A percentile compares a stretch with the other conserved stretches of the same genome.
Conservation (phyloP, 2,329 filamentous ascomycete genomes). For the Microsporum ferrugineum region DNA sequence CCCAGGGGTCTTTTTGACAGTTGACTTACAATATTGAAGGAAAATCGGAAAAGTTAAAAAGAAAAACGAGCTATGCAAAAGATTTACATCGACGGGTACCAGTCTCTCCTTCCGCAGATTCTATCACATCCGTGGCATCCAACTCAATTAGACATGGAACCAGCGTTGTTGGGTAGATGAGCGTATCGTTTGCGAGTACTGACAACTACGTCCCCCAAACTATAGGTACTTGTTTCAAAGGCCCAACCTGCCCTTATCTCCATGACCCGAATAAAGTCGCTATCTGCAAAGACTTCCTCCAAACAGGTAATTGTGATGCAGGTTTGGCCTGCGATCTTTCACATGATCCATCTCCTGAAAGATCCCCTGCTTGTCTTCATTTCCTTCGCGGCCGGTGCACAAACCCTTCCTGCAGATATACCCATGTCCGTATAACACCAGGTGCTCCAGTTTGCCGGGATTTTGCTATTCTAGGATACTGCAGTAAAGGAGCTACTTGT, state of each 20-base stretch:
- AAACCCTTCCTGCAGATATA: slow-evolving; percentile 74
- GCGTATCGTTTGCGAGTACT: slow-evolving; percentile 16
- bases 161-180: slow-evolving; percentile 6
- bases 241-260: slow-evolving; percentile 63
- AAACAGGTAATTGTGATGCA: slow-evolving; percentile 63
- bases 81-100: slow-evolving; percentile 46
- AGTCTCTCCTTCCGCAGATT: slow-evolving; percentile 23
- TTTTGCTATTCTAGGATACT: slow-evolving; percentile 82
- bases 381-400: slow-evolving; percentile 83
- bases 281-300: slow-evolving; percentile 77
- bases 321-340: slow-evolving; percentile 81
- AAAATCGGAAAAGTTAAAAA: slow-evolving; percentile 49
- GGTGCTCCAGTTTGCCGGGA: slow-evolving; percentile 67
- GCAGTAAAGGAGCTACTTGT: slow-evolving; percentile 68
- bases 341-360: slow-evolving; percentile 71
- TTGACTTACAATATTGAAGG: slow-evolving; percentile 18
- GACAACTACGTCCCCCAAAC: slow-evolving; percentile 23
- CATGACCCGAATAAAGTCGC: slow-evolving; percentile 83
- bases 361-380: slow-evolving; percentile 79
- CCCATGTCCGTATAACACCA: slow-evolving; percentile 68
- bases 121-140: slow-evolving; percentile 10
- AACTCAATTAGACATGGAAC: slow-evolving; percentile 1
- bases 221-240: slow-evolving; percentile 73
- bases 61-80: slow-evolving; percentile 61
- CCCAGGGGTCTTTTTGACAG: background rate